Evolutionary conservation across 2,329 filamentous ascomycete species (phyloP), one percentile per base, ranked within the genome.

Genomic region (Stachybotrys chartarum): DNA sequence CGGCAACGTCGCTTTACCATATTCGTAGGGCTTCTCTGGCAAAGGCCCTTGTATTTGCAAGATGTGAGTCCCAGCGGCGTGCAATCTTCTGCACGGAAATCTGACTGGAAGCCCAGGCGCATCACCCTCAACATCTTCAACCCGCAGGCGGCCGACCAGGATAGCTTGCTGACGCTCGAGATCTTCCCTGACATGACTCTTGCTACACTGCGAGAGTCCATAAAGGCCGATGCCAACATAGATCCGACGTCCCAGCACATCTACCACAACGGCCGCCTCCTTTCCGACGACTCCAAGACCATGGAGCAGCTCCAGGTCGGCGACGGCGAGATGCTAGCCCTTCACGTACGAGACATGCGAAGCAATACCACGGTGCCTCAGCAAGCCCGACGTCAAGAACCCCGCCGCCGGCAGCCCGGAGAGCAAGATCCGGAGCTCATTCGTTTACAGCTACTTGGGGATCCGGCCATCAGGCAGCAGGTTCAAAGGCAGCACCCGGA

Each of bases 251-350:
- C 87, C 50, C 91, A 97, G 71, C 86, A 91, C 67, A 86, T 97
- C 68, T 95, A 94, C 74, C 88, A 93, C 75, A 95, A 97, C 70
- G 94, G 93, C 61, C 83, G 84, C 61, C 82, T 92, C 47, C 84
- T 99, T 55, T 81, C 78, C 61, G 86, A 91, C 72, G 87, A 92
- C 64, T 73, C 81, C 56, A 88, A 91, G 70, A 96, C 91, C 3
- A 82, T 99, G 67, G 84, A 91, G 62, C 81, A 93, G 64, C 81
- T 92, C 35, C 82, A 87, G 47, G 88, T 99, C 64, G 83, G 79
- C 51, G 90, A 97, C 73, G 91, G 91, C 55, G 94, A 97, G 67
- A 92, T 99, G 89, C 77, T 99, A 60, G 91, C 89, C 32, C 82
- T 97, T 62, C 88, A 96, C 68, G 87, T 96, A 57, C 73, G 83